Evolutionary conservation across 2,329 filamentous ascomycete species (phyloP), one percentile per base, ranked within the genome.

Genomic region (Cercospora beticola): DNA sequence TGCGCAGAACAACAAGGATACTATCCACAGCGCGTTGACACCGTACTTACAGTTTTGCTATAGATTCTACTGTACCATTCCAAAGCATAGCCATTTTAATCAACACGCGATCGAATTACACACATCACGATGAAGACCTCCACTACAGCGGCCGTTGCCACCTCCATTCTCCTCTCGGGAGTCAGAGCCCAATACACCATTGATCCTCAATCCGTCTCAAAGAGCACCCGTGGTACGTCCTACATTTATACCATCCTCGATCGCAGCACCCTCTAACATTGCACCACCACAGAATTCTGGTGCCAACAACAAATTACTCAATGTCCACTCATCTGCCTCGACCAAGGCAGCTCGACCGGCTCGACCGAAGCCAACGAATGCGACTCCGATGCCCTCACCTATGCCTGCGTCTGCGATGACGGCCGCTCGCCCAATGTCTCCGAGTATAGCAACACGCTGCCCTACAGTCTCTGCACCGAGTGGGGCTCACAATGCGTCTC

Each of bases 381-480:
- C 78, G 85, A 93, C 77, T 75, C 89, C 61, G 88, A 90, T 43
- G 56, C 83, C 21, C 85, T 94, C 61, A 84, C 82, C n/a, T 94
- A 90, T 81, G 83, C 85, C 71, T 95, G 92, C 79, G 83, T 92
- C 74, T 95, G 92, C 83, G 84, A 85, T 71, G 85, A 90, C 77
- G 86, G 87, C 77, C 78, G 85, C 70, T 81, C 86, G 63, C 92
- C 92, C 73, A 93, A 94, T 81, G 81, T 92, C 60, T 88, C 89
- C 76, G 86, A 94, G 80, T 95, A 90, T 85, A 90, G 89, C 21
- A 85, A 92, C 74, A 94, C 92, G 1, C 83, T 95, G 28, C 92
- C 92, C 36, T 94, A 88, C 85, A 92, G 89, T 82, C 85, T 89
- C 74, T 95, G 92, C 86, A 85, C 85, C 58, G 85, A 90, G 80